Conservation (phyloP, 1,284 basidiomycete genomes). For the Mycena sp. region DNA sequence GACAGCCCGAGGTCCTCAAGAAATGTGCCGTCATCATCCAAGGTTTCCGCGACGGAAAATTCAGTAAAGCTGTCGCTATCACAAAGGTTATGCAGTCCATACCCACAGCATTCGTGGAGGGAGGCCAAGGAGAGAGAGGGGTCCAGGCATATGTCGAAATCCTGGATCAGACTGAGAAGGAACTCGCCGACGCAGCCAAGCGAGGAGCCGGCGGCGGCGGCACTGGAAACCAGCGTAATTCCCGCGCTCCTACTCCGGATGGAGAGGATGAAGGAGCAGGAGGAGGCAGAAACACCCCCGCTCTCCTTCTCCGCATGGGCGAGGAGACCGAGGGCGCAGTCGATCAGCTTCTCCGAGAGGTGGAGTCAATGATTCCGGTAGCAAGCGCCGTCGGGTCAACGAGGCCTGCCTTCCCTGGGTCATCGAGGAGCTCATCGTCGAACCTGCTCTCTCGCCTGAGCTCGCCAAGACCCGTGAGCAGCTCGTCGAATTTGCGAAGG, state of each 20-base stretch:
- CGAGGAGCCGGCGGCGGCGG: neutral
- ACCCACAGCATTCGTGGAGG: neutral
- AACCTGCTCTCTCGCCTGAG: neutral
- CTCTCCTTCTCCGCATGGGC: slow-evolving; percentile 1
- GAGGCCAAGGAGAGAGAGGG: neutral
- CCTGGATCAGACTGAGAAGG: neutral
- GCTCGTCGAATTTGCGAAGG: neutral
- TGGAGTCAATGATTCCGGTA: neutral
- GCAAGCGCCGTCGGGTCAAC: slow-evolving; percentile 1
- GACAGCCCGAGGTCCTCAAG: neutral
- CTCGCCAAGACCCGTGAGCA: too few species aligned
- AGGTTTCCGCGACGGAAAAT: neutral
- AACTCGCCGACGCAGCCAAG: neutral
- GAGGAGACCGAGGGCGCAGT: neutral
- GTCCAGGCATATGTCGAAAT: neutral
- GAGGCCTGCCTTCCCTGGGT: slow-evolving; percentile 11
- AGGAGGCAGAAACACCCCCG: neutral
- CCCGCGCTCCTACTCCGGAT: neutral
- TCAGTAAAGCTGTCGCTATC: neutral
- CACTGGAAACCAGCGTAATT: neutral
- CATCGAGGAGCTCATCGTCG: slow-evolving; percentile 3
- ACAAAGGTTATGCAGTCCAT: neutral
- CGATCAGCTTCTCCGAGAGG: neutral
- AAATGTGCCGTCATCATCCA: neutral
- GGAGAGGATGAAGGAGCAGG: too few species aligned